phyloP scores from a whole-genome alignment of 257 asterid species.

The Solanum rostratum region DNA sequence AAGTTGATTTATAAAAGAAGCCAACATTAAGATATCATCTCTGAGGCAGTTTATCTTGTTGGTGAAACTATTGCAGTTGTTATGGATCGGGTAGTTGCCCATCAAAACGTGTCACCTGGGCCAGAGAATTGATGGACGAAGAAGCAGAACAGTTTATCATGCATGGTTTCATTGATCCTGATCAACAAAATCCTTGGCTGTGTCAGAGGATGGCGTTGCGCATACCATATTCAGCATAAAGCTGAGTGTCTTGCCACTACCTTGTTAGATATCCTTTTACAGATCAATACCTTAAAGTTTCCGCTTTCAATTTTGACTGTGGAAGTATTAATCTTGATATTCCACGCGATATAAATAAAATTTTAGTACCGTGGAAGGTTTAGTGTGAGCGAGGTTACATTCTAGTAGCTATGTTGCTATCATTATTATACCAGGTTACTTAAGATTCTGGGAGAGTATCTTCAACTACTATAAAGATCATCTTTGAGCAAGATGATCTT shows the following conservation, averaged over 20 bases:
- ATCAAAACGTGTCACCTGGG: constrained; percentile 79
- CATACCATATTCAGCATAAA: constrained; percentile 62
- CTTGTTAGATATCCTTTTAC: not conserved
- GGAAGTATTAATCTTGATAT: not conserved
- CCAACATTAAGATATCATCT: not conserved
- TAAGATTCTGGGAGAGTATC: not conserved
- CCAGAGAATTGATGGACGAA: constrained; percentile 73
- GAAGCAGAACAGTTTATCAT: constrained; percentile 70
- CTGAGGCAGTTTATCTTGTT: not conserved
- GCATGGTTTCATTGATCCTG: constrained; percentile 68
- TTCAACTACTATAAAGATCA: not conserved
- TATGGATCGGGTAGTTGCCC: constrained; percentile 79
- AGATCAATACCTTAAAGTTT: not conserved
- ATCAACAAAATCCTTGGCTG: constrained; percentile 67
- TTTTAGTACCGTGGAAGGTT: not conserved
- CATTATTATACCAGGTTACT: not conserved
- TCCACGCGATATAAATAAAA: not conserved
- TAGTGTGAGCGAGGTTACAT: not conserved
- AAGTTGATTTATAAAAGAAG: not conserved
- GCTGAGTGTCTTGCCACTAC: not conserved
- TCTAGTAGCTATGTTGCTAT: not conserved
- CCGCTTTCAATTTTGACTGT: not conserved
- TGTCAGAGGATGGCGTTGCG: constrained; percentile 61
- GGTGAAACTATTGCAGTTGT: constrained; percentile 36
- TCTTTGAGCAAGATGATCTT: not conserved